A percentile compares a stretch with the other conserved stretches of the same genome.
Conservation (phyloP, 805 yeast genomes). For the Pichia scutulata region DNA sequence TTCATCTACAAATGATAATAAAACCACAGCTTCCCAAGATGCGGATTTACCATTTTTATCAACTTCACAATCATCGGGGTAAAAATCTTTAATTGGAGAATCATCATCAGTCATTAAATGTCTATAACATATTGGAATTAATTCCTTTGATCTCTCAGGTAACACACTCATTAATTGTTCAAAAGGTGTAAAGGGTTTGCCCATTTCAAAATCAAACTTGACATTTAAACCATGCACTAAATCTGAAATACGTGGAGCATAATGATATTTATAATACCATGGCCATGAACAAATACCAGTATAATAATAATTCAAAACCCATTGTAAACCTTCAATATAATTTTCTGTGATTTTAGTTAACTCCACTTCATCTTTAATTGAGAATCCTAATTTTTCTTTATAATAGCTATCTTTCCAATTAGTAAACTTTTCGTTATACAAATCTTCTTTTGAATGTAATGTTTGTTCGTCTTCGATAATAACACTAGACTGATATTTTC, state of each 20-base stretch:
- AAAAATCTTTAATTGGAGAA: constrained; percentile 85
- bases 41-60: constrained; percentile 95
- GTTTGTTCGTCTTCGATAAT: constrained; percentile 52
- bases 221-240: constrained; percentile 63
- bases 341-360: constrained; percentile 63
- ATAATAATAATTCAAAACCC: constrained; percentile 92
- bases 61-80: constrained; percentile 78
- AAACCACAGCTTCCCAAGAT: constrained; percentile 96
- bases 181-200: constrained; percentile 82
- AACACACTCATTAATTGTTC: constrained; percentile 96
- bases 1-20: constrained; percentile 87
- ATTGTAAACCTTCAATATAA: constrained; percentile 90
- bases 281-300: constrained; percentile 92
- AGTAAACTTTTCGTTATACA: constrained; percentile 68
- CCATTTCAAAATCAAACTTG: constrained; percentile 54
- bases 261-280: constrained; percentile 87
- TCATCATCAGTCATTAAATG: constrained; percentile 75
- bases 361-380: constrained; percentile 50
- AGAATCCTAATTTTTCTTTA: constrained; percentile 66
- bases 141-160: constrained; percentile 79
- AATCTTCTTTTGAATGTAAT: constrained; percentile 44
- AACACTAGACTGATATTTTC: constrained; percentile 58
- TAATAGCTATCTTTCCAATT: constrained; percentile 86
- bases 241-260: constrained; percentile 92
- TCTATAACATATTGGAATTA: constrained; percentile 74